These are phyloP conservation scores for Linderina pennispora DNA, from an alignment of 192 early-diverging fungal species.

Conservation along the genomic window DNA sequence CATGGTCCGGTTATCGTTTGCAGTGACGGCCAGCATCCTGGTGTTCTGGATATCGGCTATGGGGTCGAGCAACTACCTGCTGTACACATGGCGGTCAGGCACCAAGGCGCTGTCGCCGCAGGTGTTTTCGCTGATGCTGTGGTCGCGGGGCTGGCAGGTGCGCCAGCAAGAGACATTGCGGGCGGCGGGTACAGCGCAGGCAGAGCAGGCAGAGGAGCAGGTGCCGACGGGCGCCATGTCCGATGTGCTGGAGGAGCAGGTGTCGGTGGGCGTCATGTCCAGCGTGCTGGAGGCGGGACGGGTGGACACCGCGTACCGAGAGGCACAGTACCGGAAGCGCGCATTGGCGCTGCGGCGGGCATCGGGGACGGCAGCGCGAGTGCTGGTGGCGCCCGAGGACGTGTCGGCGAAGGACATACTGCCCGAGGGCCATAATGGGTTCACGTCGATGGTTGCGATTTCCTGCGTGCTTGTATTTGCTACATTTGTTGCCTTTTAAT, in stretches of 20 bases:
- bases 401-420: slow-evolving; percentile 12
- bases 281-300: background rate
- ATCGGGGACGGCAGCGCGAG: slow-evolving; percentile 9
- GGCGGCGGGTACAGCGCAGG: too few relatives aligned
- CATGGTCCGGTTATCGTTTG: slow-evolving; percentile 21
- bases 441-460: slow-evolving; percentile 42
- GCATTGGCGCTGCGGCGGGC: slow-evolving; percentile 25
- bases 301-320: background rate
- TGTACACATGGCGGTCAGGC: slow-evolving; percentile 11
- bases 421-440: slow-evolving; percentile 19
- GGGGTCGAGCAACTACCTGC: slow-evolving; percentile 13
- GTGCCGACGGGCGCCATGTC: background rate
- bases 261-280: background rate
- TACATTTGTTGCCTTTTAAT: slow-evolving; percentile 39
- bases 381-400: slow-evolving; percentile 16
- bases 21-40: slow-evolving; percentile 13
- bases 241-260: background rate
- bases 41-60: slow-evolving; percentile 28
- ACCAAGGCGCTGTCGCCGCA: slow-evolving; percentile 19
- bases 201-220: too few relatives aligned
- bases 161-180: too few relatives aligned
- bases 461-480: slow-evolving; percentile 41
- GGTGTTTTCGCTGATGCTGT: slow-evolving; percentile 11
- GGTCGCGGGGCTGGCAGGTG: too few relatives aligned
- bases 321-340: slow-evolving; percentile 21